A percentile compares a stretch with the other conserved stretches of the same genome.
Conservation (phyloP, 768 basidiomycete genomes). For the Gloeopeniophorella convolvens region DNA sequence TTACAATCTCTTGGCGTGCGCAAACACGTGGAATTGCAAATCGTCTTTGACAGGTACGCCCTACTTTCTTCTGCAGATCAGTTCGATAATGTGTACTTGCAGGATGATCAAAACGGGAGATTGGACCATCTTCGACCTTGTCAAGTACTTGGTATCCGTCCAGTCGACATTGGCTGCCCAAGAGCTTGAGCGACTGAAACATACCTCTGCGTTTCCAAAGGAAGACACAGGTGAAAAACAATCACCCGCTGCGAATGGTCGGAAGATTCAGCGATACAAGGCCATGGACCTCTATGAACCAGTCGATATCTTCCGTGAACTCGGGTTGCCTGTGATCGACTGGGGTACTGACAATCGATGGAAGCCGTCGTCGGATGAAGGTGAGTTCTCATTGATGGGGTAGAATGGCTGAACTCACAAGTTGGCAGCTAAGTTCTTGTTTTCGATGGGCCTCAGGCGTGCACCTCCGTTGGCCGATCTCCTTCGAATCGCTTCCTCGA, state of each 20-base stretch:
- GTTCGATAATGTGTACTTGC: background rate
- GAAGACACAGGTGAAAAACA: conserved; percentile 33
- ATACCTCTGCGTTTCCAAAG: conserved; percentile 70
- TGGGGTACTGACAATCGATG: conserved; percentile 81
- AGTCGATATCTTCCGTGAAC: conserved; percentile 54
- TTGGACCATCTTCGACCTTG: conserved; percentile 81
- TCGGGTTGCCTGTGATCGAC: conserved; percentile 78
- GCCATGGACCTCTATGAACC: conserved; percentile 87
- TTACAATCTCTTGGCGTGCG: conserved; percentile 74
- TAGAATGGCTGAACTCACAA: background rate
- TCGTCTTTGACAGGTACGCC: conserved; percentile 79
- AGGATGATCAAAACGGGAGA: conserved; percentile 88
- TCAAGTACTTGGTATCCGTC: conserved; percentile 83
- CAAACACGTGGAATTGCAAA: conserved; percentile 86
- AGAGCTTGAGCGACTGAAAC: conserved; percentile 49
- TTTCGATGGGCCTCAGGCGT: conserved; percentile 59
- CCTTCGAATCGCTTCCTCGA: conserved; percentile 60
- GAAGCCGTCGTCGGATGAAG: conserved; percentile 81
- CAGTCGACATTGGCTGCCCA: conserved; percentile 50
- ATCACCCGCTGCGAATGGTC: conserved; percentile 20
- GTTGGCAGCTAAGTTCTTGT: conserved; percentile 68
- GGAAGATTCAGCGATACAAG: conserved; percentile 43
- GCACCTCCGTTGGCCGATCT: conserved; percentile 62
- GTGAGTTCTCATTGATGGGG: conserved; percentile 32
- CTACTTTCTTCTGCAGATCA: background rate